Conservation (phyloP, 2,329 filamentous ascomycete species). For the Pseudovirgaria hyperparasitica region DNA sequence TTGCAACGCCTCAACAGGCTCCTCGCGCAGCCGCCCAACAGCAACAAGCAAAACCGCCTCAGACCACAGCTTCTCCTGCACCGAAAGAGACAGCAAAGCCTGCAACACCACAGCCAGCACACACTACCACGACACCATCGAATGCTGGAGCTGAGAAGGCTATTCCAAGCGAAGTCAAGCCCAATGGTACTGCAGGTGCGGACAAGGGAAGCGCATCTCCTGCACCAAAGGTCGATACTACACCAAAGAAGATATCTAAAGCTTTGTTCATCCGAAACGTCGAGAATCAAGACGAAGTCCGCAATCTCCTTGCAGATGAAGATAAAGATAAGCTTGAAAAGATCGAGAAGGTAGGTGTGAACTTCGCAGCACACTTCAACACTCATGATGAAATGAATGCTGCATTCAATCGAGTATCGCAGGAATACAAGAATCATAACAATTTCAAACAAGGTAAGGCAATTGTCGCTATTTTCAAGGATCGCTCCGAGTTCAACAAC, state of each 20-base stretch:
- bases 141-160: slow-evolving; percentile 26
- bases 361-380: slow-evolving; percentile 79
- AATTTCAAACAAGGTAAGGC: slow-evolving; percentile 61
- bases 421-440: slow-evolving; percentile 61
- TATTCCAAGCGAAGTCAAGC: slow-evolving; percentile 27
- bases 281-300: slow-evolving; percentile 69
- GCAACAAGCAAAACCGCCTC: slow-evolving; percentile 25
- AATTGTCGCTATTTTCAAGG: slow-evolving; percentile 71
- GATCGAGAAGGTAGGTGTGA: slow-evolving; percentile 58
- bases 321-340: slow-evolving; percentile 66
- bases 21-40: slow-evolving; percentile 26
- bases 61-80: slow-evolving; percentile 18
- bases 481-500: slow-evolving; percentile 46
- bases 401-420: slow-evolving; percentile 61
- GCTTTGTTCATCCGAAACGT: slow-evolving; percentile 86
- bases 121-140: slow-evolving; percentile 15
- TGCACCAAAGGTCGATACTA: slow-evolving; percentile 39
- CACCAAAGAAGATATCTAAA: slow-evolving; percentile 51
- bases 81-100: slow-evolving; percentile 36
- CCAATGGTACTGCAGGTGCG: slow-evolving; percentile 36
- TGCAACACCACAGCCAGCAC: slow-evolving; percentile 33
- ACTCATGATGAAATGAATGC: slow-evolving; percentile 66
- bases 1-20: slow-evolving; percentile 18
- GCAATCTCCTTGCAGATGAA: slow-evolving; percentile 69
- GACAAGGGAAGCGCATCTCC: slow-evolving; percentile 22